Percentiles rank a stretch among this genome's conserved stretches.
These are phyloP conservation scores for grape (Vitis vinifera) DNA, from an alignment of 164 flowering plant genomes.

Conservation along the genomic window ASM3070453v1 NC_081808.1:14993001-14993500, in stretches of 20 bases:
- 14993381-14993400: constrained; percentile 43
- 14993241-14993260: constrained; percentile 22
- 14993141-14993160: constrained; percentile 46
- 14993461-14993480: constrained; percentile 62
- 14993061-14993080: too few relatives aligned
- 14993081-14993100: too few relatives aligned
- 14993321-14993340: constrained; percentile 85
- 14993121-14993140: neutral
- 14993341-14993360: constrained; percentile 88
- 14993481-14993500: constrained; percentile 90
- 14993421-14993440: constrained; percentile 74
- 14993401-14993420: constrained; percentile 72
- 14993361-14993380: constrained; percentile 78
- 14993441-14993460: constrained; percentile 82
- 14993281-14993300: constrained; percentile 68
- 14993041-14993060: too few relatives aligned
- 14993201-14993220: constrained; percentile 70
- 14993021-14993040: too few relatives aligned
- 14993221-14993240: constrained; percentile 81
- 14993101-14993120: too few relatives aligned
- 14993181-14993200: constrained; percentile 60
- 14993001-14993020: too few relatives aligned
- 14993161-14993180: constrained; percentile 52
- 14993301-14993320: constrained; percentile 76
- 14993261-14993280: constrained; percentile 74